Evolutionary conservation across 306 rosid genomes (phyloP).

Genomic region (Casuarina glauca): DNA sequence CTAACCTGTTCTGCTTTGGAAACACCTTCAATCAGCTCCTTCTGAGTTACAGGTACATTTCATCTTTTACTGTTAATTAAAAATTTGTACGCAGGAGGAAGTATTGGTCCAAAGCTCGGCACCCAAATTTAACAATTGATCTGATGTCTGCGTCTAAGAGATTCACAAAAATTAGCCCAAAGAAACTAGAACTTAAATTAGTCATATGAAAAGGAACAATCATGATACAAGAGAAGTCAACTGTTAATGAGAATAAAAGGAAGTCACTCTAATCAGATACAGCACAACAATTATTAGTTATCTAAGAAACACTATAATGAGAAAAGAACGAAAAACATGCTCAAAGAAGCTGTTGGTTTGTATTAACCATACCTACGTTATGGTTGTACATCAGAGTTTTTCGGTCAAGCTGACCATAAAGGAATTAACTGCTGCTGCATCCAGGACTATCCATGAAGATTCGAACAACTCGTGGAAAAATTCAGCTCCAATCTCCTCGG

Average conservation of each 20-base stretch:
- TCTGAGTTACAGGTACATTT: neutral
- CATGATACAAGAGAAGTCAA: conserved; percentile 27
- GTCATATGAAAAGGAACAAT: conserved; percentile 14
- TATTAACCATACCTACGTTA: conserved; percentile 22
- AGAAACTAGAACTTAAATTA: conserved; percentile 21
- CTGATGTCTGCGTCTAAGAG: conserved; percentile 19
- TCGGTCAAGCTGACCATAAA: conserved; percentile 92
- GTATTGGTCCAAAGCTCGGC: no score
- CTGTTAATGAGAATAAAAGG: neutral
- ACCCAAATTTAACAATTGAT: neutral
- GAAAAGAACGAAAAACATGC: conserved; percentile 5
- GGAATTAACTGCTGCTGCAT: conserved; percentile 65
- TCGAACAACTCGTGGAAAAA: conserved; percentile 93
- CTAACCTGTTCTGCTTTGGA: neutral
- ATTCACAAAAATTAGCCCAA: neutral
- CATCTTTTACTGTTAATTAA: no score
- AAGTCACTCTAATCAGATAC: conserved; percentile 23
- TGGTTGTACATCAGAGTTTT: conserved; percentile 56
- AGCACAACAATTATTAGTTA: conserved; percentile 31
- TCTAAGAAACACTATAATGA: conserved; percentile 26
- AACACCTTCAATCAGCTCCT: neutral
- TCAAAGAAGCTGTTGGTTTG: conserved; percentile 21
- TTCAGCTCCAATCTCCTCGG: conserved; percentile 68
- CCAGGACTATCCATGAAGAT: conserved; percentile 89
- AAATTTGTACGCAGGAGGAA: no score